phyloP scores from a whole-genome alignment of 2,329 filamentous ascomycete genomes.

The Madurella fahalii region DNA sequence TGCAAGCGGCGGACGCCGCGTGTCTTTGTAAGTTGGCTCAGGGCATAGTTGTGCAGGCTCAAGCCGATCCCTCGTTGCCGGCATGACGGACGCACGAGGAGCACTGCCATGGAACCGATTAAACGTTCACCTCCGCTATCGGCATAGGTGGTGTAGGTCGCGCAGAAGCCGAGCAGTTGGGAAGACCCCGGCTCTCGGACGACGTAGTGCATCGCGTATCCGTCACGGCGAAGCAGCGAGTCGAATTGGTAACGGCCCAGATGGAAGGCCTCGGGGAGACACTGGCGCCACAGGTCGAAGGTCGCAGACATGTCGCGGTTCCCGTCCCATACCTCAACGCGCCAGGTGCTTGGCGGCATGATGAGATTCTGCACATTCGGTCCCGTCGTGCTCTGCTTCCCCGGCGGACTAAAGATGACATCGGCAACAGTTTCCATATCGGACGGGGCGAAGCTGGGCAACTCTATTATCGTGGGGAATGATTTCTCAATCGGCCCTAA shows the following conservation, averaged over 20 bases:
- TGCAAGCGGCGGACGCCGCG: constrained; percentile 52
- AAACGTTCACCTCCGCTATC: constrained; percentile 49
- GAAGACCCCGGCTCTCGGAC: constrained; percentile 45
- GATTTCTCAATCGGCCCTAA: constrained; percentile 36
- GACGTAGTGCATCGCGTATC: constrained; percentile 55
- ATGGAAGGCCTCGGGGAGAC: constrained; percentile 43
- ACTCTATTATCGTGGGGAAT: constrained; percentile 51
- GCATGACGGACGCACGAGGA: constrained; percentile 49
- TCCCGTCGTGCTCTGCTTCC: constrained; percentile 10
- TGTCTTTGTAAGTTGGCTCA: constrained; percentile 46
- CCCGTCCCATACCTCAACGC: constrained; percentile 38
- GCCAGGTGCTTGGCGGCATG: constrained; percentile 37
- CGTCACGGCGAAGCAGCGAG: constrained; percentile 48
- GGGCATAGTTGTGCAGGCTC: constrained; percentile 49
- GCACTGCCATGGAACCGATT: constrained; percentile 51
- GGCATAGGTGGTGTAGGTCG: constrained; percentile 56
- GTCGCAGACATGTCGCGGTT: constrained; percentile 39
- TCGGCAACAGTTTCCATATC: constrained; percentile 49
- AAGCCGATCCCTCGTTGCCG: constrained; percentile 49
- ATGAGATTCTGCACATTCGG: constrained; percentile 31
- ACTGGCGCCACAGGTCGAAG: constrained; percentile 45
- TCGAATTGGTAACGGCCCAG: constrained; percentile 41
- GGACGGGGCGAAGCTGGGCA: constrained; percentile 43
- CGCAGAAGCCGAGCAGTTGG: constrained; percentile 53
- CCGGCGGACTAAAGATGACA: constrained; percentile 45